Conservation (phyloP, 2,329 filamentous ascomycete genomes). For the Diaporthe vaccinii region DNA sequence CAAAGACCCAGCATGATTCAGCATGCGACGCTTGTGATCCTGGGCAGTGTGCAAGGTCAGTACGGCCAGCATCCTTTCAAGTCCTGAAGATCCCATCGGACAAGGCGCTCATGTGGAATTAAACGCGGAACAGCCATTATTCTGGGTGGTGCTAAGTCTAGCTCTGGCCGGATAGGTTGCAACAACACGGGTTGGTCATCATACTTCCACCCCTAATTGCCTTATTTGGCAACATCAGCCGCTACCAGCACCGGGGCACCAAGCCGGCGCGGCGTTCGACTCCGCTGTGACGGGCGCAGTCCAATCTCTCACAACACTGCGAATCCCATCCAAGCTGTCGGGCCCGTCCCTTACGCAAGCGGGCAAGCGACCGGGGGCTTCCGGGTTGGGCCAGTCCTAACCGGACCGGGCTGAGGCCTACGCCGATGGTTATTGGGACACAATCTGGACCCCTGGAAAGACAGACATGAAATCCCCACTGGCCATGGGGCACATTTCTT, state of each 20-base stretch:
- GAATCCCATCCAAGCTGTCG: conserved; percentile 37
- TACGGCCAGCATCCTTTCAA: neutral
- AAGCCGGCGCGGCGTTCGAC: conserved; percentile 19
- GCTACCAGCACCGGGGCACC: conserved; percentile 10
- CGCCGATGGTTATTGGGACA: conserved; percentile 4
- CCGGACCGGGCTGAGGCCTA: neutral
- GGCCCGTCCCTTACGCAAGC: conserved; percentile 31
- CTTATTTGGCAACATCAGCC: conserved; percentile 7
- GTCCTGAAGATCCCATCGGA: neutral
- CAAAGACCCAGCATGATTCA: neutral
- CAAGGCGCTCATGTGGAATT: neutral
- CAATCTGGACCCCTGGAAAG: neutral
- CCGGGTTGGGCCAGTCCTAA: neutral
- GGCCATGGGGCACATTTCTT: conserved; percentile 9
- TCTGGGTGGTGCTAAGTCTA: conserved; percentile 4
- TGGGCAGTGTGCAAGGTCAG: neutral
- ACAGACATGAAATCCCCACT: neutral
- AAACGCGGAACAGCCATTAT: neutral
- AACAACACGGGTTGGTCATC: neutral
- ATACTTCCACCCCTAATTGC: neutral
- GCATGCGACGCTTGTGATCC: neutral
- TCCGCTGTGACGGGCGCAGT: conserved; percentile 21
- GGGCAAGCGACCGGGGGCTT: neutral
- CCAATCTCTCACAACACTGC: conserved; percentile 33
- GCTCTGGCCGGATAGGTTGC: neutral